A percentile compares a stretch with the other conserved stretches of the same genome.
phyloP scores from a whole-genome alignment of 176 grass and related monocot species.

The barley (Hordeum vulgare) region DNA sequence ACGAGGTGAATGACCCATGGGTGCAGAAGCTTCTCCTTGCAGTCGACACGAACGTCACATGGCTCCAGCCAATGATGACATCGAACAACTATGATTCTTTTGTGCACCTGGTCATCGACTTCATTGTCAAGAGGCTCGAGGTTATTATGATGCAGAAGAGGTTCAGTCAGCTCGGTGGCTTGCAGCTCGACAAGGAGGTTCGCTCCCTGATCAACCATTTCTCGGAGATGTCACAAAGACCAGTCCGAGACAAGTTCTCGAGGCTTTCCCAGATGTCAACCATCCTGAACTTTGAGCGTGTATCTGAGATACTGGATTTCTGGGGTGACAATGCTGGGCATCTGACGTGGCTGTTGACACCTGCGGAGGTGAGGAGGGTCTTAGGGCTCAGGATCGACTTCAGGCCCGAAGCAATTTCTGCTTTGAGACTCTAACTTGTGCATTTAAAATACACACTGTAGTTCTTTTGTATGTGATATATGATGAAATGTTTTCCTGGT shows the following conservation, averaged over 20 bases:
- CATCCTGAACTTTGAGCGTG: constrained; percentile 85
- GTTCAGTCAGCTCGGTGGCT: constrained; percentile 89
- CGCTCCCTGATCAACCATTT: constrained; percentile 90
- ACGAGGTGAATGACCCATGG: constrained; percentile 92
- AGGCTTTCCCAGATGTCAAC: constrained; percentile 90
- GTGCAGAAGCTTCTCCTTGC: constrained; percentile 84
- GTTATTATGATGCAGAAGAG: constrained; percentile 99
- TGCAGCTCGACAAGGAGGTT: constrained; percentile 89
- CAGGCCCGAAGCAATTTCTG: constrained; percentile 86
- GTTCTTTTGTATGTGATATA: background rate
- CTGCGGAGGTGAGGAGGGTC: constrained; percentile 80
- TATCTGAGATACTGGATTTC: constrained; percentile 95
- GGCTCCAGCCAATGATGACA: constrained; percentile 84
- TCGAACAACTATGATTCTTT: constrained; percentile 87
- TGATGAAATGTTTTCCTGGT: background rate
- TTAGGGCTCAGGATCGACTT: constrained; percentile 85
- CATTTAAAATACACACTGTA: background rate
- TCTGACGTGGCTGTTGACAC: constrained; percentile 90
- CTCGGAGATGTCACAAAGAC: constrained; percentile 83
- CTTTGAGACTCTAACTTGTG: constrained; percentile 63
- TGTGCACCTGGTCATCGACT: constrained; percentile 75
- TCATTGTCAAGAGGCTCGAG: constrained; percentile 91
- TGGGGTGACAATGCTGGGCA: constrained; percentile 96
- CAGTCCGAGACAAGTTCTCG: constrained; percentile 88
- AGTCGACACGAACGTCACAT: constrained; percentile 62